phyloP scores from a whole-genome alignment of 148 eudicot genomes.

The Chenopodium berlandieri region DNA sequence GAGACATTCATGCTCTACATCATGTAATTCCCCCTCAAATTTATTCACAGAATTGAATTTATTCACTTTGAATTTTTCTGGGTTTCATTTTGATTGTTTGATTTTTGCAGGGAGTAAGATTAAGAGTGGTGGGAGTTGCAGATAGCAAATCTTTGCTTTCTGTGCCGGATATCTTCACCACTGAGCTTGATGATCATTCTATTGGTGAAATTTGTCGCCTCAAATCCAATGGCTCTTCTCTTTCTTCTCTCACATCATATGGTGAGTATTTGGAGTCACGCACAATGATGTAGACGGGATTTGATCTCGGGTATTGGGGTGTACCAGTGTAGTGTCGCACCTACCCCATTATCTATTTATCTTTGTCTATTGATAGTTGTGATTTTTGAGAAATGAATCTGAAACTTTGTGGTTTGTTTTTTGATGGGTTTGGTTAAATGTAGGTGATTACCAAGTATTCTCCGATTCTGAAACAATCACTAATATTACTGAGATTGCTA shows the following conservation, averaged over 20 bases:
- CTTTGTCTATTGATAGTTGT: background rate
- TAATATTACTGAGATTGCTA: slow-evolving; percentile 60
- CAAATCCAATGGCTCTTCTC: slow-evolving; percentile 59
- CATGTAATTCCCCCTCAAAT: slow-evolving; percentile 30
- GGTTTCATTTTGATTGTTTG: background rate
- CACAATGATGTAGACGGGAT: too few species aligned
- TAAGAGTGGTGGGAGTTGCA: slow-evolving; percentile 78
- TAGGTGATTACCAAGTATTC: slow-evolving; percentile 55
- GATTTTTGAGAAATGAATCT: background rate
- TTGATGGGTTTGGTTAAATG: slow-evolving; percentile 1
- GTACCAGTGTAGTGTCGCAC: too few species aligned
- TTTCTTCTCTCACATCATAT: slow-evolving; percentile 37
- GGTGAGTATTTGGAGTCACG: slow-evolving; percentile 32
- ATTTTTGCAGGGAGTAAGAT: slow-evolving; percentile 56
- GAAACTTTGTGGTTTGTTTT: background rate
- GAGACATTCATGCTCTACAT: slow-evolving; percentile 49
- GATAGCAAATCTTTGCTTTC: slow-evolving; percentile 74
- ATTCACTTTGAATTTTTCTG: background rate
- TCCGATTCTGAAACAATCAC: slow-evolving; percentile 44
- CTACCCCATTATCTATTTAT: background rate
- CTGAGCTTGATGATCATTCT: slow-evolving; percentile 68
- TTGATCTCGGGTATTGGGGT: too few species aligned
- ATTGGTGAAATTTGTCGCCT: slow-evolving; percentile 52
- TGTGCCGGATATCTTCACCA: slow-evolving; percentile 51
- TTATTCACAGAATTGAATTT: background rate